phyloP scores from a whole-genome alignment of 83 land plant species.

The Picea abies region DNA sequence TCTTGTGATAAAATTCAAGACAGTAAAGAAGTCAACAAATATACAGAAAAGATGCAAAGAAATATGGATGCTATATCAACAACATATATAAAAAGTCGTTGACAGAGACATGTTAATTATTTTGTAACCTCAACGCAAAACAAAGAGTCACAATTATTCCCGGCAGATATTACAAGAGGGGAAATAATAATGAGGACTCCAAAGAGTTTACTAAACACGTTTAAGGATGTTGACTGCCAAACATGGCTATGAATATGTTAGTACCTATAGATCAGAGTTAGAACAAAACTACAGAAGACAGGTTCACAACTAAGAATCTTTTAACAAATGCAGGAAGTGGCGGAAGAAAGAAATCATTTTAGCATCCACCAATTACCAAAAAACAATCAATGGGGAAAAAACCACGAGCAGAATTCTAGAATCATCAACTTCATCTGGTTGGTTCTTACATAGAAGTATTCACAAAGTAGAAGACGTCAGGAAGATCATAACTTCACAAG shows the following conservation, averaged over 20 bases:
- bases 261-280: neutral
- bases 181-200: neutral
- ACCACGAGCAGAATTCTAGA: no score
- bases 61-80: neutral
- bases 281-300: neutral
- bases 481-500: no score
- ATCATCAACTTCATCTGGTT: no score
- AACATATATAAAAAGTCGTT: conserved; percentile 5
- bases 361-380: neutral
- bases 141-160: neutral
- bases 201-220: neutral
- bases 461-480: no score
- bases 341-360: neutral
- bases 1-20: conserved; percentile 28
- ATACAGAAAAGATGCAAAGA: neutral
- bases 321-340: neutral
- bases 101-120: neutral
- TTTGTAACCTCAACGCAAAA: neutral
- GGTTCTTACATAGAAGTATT: no score
- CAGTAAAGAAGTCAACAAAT: neutral
- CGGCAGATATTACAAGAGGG: neutral
- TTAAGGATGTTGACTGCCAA: neutral
- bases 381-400: neutral
- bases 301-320: neutral
- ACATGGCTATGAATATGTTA: neutral